These are phyloP conservation scores for Yarrowia bubula DNA, from an alignment of 805 yeast genomes.

Conservation along the genomic window DNA sequence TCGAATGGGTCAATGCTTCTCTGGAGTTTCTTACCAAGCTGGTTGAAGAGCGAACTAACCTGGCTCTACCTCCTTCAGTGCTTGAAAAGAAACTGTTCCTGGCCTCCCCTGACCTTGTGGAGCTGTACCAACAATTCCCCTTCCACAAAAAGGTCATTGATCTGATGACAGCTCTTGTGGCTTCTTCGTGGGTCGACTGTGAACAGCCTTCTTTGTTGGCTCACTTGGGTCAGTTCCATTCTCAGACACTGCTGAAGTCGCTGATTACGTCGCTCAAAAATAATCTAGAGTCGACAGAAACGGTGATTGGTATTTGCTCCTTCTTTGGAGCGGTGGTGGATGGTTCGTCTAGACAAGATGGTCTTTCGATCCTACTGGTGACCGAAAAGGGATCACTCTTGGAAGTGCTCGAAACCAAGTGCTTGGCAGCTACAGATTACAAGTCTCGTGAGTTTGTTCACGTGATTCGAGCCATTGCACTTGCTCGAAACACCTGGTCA, in stretches of 20 bases:
- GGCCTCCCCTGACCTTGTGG: constrained; percentile 55
- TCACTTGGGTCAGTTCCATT: constrained; percentile 65
- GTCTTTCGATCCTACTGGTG: constrained; percentile 40
- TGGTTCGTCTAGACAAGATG: constrained; percentile 40
- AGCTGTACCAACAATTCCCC: constrained; percentile 50
- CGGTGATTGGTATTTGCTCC: constrained; percentile 33
- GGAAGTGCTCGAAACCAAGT: constrained; percentile 34
- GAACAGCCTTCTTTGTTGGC: constrained; percentile 79
- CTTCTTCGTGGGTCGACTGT: constrained; percentile 38
- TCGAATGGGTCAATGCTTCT: constrained; percentile 50
- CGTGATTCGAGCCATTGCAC: constrained; percentile 67
- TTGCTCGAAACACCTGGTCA: constrained; percentile 77
- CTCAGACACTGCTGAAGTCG: constrained; percentile 58
- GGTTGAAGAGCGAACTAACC: constrained; percentile 54
- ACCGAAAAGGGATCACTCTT: constrained; percentile 32
- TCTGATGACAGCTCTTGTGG: constrained; percentile 47
- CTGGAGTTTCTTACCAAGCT: constrained; percentile 58
- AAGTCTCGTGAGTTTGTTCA: constrained; percentile 45
- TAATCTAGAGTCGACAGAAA: constrained; percentile 36
- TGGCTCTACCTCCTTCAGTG: constrained; percentile 54
- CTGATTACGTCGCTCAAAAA: constrained; percentile 60
- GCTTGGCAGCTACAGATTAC: constrained; percentile 24
- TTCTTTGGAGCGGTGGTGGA: constrained; percentile 36
- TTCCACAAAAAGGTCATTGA: constrained; percentile 54
- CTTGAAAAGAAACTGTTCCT: constrained; percentile 63